phyloP scores from a whole-genome alignment of 2,329 filamentous ascomycete species.

The Colletotrichum gloeosporioides region DNA sequence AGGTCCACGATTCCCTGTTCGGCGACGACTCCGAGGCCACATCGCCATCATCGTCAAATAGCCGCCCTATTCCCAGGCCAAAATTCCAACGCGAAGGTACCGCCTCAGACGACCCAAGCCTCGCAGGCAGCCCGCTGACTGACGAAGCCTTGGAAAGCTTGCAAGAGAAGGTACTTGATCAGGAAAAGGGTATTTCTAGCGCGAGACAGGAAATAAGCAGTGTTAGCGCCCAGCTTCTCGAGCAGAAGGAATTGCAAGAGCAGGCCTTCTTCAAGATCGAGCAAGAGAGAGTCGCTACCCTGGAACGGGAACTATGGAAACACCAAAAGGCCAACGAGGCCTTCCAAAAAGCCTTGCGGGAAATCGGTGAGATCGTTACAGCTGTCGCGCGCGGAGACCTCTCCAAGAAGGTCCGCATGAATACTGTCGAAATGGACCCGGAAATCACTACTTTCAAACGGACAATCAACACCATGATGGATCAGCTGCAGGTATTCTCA shows the following conservation, averaged over 20 bases:
- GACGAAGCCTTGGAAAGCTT: constrained; percentile 86
- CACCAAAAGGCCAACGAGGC: constrained; percentile 98
- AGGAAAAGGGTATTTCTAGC: constrained; percentile 88
- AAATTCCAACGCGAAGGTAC: constrained; percentile 25
- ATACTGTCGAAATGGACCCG: constrained; percentile 95
- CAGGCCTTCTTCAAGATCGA: constrained; percentile 83
- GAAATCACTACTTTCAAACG: constrained; percentile 98
- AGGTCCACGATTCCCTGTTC: constrained; percentile 70
- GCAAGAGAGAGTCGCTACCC: constrained; percentile 82
- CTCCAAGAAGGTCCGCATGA: constrained; percentile 96
- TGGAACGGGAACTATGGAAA: constrained; percentile 94
- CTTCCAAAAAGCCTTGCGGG: constrained; percentile 94
- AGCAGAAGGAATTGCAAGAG: constrained; percentile 86
- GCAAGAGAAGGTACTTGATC: constrained; percentile 89
- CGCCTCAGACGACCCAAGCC: constrained; percentile 26
- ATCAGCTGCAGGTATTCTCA: constrained; percentile 94
- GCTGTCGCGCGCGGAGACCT: constrained; percentile 94
- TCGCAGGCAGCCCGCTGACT: constrained; percentile 26
- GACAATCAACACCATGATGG: constrained; percentile 99
- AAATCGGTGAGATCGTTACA: constrained; percentile 97
- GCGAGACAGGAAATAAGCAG: constrained; percentile 86
- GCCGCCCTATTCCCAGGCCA: constrained; percentile 27
- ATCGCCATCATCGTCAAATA: constrained; percentile 47
- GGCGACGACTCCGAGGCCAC: constrained; percentile 60
- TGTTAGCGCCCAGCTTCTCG: constrained; percentile 83